Percentiles rank a stretch among this genome's conserved stretches.
Conservation (phyloP, 352 stramenopile genomes). For the Hyaloperonospora brassicae region DNA sequence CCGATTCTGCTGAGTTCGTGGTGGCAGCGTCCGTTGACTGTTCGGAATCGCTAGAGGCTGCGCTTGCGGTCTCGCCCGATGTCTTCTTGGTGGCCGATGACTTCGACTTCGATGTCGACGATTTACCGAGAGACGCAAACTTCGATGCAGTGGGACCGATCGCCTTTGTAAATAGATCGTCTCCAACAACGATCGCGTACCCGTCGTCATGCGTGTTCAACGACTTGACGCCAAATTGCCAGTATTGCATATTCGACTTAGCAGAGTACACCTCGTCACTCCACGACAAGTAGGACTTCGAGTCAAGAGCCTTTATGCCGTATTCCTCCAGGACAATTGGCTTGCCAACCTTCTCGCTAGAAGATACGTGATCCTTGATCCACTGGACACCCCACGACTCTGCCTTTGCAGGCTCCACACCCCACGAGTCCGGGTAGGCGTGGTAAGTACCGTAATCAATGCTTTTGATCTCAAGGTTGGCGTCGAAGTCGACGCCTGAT, state of each 20-base stretch:
- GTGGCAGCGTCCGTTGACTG: too few species aligned
- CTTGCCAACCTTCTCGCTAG: constrained; percentile 18
- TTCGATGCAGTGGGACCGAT: constrained; percentile 3
- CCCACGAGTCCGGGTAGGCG: constrained; percentile 30
- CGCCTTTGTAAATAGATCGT: too few species aligned
- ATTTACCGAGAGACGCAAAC: constrained; percentile 20
- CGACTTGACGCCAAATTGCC: constrained; percentile 30
- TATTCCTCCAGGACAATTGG: constrained; percentile 29
- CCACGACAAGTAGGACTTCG: constrained; percentile 22
- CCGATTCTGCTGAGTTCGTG: too few species aligned
- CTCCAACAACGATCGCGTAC: too few species aligned
- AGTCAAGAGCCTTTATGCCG: constrained; percentile 23
- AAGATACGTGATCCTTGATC: constrained; percentile 28
- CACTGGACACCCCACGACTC: constrained; percentile 25
- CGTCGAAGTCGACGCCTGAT: constrained; percentile 26
- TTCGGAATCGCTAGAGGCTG: too few species aligned
- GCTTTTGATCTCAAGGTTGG: constrained; percentile 19
- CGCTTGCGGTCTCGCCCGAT: too few species aligned
- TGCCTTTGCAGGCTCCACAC: constrained; percentile 15
- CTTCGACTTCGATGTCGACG: constrained; percentile 17
- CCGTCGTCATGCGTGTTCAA: constrained; percentile 4
- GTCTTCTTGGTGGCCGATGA: constrained; percentile 1
- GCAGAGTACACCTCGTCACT: constrained; percentile 10
- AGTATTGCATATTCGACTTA: constrained; percentile 32
- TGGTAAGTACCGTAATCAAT: constrained; percentile 32